Evolutionary conservation across 1,139 yeast species (phyloP).

Genomic region (Debaryomyces subglobosus): DNA sequence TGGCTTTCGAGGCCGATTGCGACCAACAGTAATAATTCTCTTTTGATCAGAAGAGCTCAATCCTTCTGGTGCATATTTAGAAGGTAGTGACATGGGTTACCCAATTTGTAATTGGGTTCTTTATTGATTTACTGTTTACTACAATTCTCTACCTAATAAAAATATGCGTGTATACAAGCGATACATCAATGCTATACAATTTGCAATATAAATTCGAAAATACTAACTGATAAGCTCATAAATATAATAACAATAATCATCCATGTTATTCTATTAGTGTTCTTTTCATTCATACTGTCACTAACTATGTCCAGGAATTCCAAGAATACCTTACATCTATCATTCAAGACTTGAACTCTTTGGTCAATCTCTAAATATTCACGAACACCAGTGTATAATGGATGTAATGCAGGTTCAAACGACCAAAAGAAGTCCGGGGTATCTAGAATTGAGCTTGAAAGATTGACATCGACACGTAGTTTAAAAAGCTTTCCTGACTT

Average conservation of each 20-base stretch:
- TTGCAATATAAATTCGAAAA: constrained; percentile 46
- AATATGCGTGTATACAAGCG: not conserved
- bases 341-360: constrained; percentile 89
- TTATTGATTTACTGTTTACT: not conserved
- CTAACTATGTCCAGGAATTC: constrained; percentile 92
- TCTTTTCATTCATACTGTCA: constrained; percentile 90
- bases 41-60: constrained; percentile 32
- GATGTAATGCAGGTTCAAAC: constrained; percentile 92
- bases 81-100: constrained; percentile 37
- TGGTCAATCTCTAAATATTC: constrained; percentile 95
- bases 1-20: constrained; percentile 18
- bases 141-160: not conserved
- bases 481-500: constrained; percentile 91
- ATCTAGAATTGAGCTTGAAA: constrained; percentile 87
- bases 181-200: constrained; percentile 23
- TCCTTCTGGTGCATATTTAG: constrained; percentile 49
- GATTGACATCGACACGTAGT: constrained; percentile 87
- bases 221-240: constrained; percentile 69
- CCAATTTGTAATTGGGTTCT: not conserved
- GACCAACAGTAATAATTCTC: constrained; percentile 38
- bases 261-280: constrained; percentile 89
- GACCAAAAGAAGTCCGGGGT: constrained; percentile 98
- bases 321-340: constrained; percentile 88
- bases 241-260: constrained; percentile 84
- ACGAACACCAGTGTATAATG: constrained; percentile 83